Evolutionary conservation across 108 stramenopile species (phyloP).

Genomic region (Cyclotella choctawhatcheeana): DNA sequence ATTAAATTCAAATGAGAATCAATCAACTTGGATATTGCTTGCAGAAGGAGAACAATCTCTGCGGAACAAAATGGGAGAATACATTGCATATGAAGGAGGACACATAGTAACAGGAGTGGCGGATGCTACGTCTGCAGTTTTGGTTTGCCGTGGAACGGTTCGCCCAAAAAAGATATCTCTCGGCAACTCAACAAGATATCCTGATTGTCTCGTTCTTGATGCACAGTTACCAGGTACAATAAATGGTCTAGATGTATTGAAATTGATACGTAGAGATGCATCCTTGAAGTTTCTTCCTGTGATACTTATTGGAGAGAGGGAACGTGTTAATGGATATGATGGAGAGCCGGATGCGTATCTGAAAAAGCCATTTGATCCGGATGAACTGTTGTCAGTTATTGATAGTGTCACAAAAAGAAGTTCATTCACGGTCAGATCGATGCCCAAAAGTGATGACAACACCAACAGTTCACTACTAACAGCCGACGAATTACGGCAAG

Average conservation of each 20-base stretch:
- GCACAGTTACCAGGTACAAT: slow-evolving; percentile 36
- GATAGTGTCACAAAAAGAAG: slow-evolving; percentile 58
- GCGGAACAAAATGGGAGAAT: slow-evolving; percentile 71
- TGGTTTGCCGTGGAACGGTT: slow-evolving; percentile 52
- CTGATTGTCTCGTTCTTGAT: slow-evolving; percentile 48
- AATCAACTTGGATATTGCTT: slow-evolving; percentile 48
- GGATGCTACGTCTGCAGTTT: slow-evolving; percentile 62
- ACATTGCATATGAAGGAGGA: slow-evolving; percentile 65
- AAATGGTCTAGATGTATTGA: slow-evolving; percentile 75
- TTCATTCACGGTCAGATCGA: too few relatives aligned
- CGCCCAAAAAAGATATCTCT: neutral
- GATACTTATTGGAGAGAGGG: slow-evolving; percentile 78
- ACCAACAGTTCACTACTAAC: neutral
- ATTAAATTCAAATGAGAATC: neutral
- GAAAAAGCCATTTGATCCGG: slow-evolving; percentile 88
- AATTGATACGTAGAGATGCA: slow-evolving; percentile 59
- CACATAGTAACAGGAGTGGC: slow-evolving; percentile 77
- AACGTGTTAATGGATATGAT: slow-evolving; percentile 72
- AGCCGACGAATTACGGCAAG: slow-evolving; percentile 4
- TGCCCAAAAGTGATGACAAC: neutral
- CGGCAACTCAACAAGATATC: slow-evolving; percentile 5
- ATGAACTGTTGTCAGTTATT: slow-evolving; percentile 78
- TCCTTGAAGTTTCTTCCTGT: slow-evolving; percentile 65
- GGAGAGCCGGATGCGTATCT: slow-evolving; percentile 88
- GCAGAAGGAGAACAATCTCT: slow-evolving; percentile 84